phyloP scores from a whole-genome alignment of 2,329 filamentous ascomycete species.

The Aphanocladium album region DNA sequence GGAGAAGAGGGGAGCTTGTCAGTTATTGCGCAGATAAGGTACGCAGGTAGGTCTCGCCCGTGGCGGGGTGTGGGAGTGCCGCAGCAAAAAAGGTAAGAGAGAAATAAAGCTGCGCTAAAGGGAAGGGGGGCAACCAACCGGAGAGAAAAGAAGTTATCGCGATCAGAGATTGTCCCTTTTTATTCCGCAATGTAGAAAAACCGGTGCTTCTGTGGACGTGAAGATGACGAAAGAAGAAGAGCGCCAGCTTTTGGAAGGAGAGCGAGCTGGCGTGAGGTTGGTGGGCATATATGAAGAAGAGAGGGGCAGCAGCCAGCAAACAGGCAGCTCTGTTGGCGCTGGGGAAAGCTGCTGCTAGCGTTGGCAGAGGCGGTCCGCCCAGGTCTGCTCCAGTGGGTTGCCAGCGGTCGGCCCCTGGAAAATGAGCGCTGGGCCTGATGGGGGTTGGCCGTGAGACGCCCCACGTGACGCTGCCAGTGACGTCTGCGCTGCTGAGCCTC shows the following conservation, averaged over 20 bases:
- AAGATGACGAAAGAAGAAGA: background rate
- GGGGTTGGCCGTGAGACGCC: slow-evolving; percentile 27
- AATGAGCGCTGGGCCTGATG: slow-evolving; percentile 19
- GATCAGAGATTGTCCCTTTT: background rate
- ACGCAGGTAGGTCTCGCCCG: background rate
- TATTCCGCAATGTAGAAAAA: background rate
- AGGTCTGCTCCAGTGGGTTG: slow-evolving; percentile 26
- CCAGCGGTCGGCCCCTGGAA: slow-evolving; percentile 2
- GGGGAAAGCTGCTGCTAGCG: slow-evolving; percentile 10
- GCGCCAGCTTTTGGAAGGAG: background rate
- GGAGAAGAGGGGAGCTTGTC: slow-evolving; percentile 12
- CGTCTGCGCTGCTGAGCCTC: slow-evolving; percentile 11
- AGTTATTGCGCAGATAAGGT: slow-evolving; percentile 8
- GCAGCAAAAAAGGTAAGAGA: background rate
- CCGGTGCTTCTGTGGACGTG: background rate
- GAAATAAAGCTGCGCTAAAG: background rate
- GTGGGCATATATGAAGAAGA: slow-evolving; percentile 6
- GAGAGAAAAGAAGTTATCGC: background rate
- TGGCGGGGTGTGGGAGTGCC: slow-evolving; percentile 2
- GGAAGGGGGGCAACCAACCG: background rate
- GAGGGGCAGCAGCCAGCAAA: background rate
- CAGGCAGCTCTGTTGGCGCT: slow-evolving; percentile 3
- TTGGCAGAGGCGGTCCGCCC: slow-evolving; percentile 18
- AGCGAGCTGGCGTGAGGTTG: slow-evolving; percentile 2
- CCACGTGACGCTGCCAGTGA: slow-evolving; percentile 26